These are phyloP conservation scores for Hansfordia pulvinata DNA, from an alignment of 2,329 filamentous ascomycete genomes.

Conservation along the genomic window DNA sequence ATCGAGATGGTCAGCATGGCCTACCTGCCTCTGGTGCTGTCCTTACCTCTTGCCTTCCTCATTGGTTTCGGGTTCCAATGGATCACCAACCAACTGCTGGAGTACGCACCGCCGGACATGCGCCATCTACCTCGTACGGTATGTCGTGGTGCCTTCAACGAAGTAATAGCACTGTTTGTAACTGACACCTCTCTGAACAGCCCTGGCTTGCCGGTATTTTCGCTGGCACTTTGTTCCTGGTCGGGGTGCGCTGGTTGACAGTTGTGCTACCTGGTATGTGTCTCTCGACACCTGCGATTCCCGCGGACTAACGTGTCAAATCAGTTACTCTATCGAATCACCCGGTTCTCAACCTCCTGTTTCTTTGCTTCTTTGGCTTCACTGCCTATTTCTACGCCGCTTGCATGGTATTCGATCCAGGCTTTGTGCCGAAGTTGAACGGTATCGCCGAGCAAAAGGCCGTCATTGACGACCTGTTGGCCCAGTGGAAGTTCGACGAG, in stretches of 20 bases:
- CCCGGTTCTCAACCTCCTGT: conserved; percentile 67
- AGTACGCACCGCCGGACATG: conserved; percentile 79
- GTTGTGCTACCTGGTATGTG: conserved; percentile 56
- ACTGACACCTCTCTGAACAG: conserved; percentile 25
- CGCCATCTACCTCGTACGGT: conserved; percentile 81
- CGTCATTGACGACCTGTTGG: conserved; percentile 76
- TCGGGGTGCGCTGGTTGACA: conserved; percentile 62
- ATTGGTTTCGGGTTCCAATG: conserved; percentile 62
- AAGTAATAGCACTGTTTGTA: conserved; percentile 4
- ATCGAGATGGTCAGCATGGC: conserved; percentile 58
- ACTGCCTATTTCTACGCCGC: conserved; percentile 78
- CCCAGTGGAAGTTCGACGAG: conserved; percentile 82
- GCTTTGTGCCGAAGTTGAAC: conserved; percentile 81
- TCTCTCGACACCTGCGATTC: too few relatives aligned
- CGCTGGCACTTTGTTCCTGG: conserved; percentile 70
- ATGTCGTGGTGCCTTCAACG: conserved; percentile 18
- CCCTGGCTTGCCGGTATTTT: conserved; percentile 93
- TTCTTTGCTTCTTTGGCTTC: conserved; percentile 48
- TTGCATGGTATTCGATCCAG: conserved; percentile 80
- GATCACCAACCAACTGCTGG: conserved; percentile 62
- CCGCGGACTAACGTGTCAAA: too few relatives aligned
- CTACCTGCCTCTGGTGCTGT: conserved; percentile 58
- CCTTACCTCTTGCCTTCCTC: conserved; percentile 56
- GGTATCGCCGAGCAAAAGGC: conserved; percentile 83
- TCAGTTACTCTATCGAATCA: conserved; percentile 50